A percentile compares a stretch with the other conserved stretches of the same genome.
phyloP scores from a whole-genome alignment of 106 monocot species.

The Alisma plantagoaquatica region DNA sequence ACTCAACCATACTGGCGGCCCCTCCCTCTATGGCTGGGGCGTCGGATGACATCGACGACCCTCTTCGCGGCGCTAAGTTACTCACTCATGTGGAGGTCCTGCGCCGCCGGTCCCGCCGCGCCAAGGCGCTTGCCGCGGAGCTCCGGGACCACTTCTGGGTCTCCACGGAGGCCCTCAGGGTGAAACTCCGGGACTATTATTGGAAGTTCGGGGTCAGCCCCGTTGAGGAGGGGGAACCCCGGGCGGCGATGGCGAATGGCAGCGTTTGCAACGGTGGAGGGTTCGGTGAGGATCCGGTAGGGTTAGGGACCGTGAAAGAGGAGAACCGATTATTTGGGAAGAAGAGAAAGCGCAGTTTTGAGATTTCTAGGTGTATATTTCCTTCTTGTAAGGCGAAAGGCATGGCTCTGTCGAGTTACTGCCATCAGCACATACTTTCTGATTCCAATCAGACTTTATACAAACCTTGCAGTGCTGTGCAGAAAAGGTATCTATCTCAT shows the following conservation, averaged over 20 bases:
- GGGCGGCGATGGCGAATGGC: too few species aligned
- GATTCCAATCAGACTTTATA: slow-evolving; percentile 35
- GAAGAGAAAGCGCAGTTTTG: neutral
- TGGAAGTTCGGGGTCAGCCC: slow-evolving; percentile 25
- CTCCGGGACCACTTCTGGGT: slow-evolving; percentile 25
- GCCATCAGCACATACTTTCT: slow-evolving; percentile 29
- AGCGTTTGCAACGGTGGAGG: neutral
- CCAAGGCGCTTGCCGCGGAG: slow-evolving; percentile 8
- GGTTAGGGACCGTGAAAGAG: neutral
- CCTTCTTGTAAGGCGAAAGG: slow-evolving; percentile 30
- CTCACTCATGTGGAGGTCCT: slow-evolving; percentile 19
- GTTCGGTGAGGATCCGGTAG: neutral
- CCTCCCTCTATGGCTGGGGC: neutral
- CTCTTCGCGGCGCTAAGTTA: neutral
- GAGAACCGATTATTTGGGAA: neutral
- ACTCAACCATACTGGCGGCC: too few species aligned
- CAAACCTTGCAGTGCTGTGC: slow-evolving; percentile 24
- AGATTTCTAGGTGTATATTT: slow-evolving; percentile 11
- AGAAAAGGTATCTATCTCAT: slow-evolving; percentile 23
- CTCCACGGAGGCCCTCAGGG: slow-evolving; percentile 26
- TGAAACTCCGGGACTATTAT: slow-evolving; percentile 19
- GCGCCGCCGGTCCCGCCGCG: slow-evolving; percentile 15
- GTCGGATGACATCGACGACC: slow-evolving; percentile 5
- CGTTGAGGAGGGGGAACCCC: slow-evolving; percentile 11
- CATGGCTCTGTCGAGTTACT: slow-evolving; percentile 30